phyloP scores from a whole-genome alignment of 2,329 filamentous ascomycete genomes.

The Aspergillus sp. region DNA sequence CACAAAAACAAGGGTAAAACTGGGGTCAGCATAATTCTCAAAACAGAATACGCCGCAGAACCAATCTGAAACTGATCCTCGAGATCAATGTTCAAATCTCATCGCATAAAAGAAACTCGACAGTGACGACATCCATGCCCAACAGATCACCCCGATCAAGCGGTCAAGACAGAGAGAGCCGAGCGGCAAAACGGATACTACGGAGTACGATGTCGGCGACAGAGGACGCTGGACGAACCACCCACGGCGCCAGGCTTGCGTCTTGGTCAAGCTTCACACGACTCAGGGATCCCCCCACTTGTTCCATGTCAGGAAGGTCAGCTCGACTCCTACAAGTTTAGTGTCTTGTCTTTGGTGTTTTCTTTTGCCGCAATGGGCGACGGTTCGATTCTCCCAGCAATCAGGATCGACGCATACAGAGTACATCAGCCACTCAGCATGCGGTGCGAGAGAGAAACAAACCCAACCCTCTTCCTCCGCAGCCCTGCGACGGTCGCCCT shows the following conservation, averaged over 20 bases:
- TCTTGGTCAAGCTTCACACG: constrained; percentile 21
- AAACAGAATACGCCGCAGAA: no score
- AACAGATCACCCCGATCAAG: constrained; percentile 9
- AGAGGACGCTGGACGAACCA: constrained; percentile 1
- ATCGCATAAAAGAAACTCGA: background rate
- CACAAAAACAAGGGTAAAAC: background rate
- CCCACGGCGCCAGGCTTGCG: constrained; percentile 8
- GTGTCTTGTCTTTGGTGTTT: background rate
- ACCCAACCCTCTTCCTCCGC: no score
- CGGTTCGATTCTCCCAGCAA: constrained; percentile 6
- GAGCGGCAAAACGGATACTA: background rate
- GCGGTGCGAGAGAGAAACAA: background rate
- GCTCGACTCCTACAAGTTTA: background rate
- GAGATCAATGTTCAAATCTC: no score
- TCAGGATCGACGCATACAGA: constrained; percentile 8
- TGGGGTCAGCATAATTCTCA: no score
- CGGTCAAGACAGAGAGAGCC: constrained; percentile 9
- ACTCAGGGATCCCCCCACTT: constrained; percentile 20
- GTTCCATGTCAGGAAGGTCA: constrained; percentile 1
- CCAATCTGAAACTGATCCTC: no score
- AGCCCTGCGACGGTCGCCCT: background rate
- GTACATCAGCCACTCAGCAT: constrained; percentile 5
- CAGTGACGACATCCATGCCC: constrained; percentile 11
- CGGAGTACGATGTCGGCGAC: background rate
- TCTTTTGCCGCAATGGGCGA: background rate